phyloP scores from a whole-genome alignment of 1,284 basidiomycete species.

The Xerocomus amazonicus region DNA sequence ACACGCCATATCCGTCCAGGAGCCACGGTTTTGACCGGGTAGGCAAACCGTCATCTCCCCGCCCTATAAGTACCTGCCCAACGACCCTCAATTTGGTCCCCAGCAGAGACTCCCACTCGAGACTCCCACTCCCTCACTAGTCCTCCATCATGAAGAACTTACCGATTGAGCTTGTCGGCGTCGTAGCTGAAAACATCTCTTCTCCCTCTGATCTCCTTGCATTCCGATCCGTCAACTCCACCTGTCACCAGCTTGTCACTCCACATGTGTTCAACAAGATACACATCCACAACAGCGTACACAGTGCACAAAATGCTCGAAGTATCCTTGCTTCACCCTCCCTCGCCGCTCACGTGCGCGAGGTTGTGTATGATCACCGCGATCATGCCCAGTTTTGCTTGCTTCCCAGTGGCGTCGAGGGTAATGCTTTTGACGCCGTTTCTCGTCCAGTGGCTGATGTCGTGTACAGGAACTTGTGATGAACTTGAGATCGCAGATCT shows the following conservation, averaged over 20 bases:
- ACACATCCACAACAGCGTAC: constrained; percentile 23
- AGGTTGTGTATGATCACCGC: constrained; percentile 30
- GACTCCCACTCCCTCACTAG: neutral
- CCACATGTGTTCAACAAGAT: constrained; percentile 23
- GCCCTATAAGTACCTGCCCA: constrained; percentile 14
- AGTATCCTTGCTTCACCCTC: constrained; percentile 21
- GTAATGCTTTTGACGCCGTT: constrained; percentile 3
- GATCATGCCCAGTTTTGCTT: constrained; percentile 25
- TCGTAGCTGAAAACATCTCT: constrained; percentile 22
- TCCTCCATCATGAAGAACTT: constrained; percentile 21
- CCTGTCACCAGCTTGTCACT: constrained; percentile 23
- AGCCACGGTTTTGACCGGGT: neutral
- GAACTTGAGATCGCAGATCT: constrained; percentile 33
- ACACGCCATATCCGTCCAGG: neutral
- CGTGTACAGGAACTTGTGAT: constrained; percentile 20
- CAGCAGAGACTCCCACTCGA: neutral
- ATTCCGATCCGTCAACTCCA: constrained; percentile 28
- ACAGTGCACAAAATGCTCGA: constrained; percentile 26
- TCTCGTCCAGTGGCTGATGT: neutral
- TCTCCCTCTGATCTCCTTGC: constrained; percentile 27
- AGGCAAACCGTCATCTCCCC: neutral
- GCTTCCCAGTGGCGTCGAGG: constrained; percentile 11
- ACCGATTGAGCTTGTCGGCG: constrained; percentile 28
- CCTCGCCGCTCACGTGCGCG: constrained; percentile 25
- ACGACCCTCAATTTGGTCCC: neutral